Base-by-base conservation (phyloP, 1,139 yeast species). In the Yamadazyma buinensis region DNA sequence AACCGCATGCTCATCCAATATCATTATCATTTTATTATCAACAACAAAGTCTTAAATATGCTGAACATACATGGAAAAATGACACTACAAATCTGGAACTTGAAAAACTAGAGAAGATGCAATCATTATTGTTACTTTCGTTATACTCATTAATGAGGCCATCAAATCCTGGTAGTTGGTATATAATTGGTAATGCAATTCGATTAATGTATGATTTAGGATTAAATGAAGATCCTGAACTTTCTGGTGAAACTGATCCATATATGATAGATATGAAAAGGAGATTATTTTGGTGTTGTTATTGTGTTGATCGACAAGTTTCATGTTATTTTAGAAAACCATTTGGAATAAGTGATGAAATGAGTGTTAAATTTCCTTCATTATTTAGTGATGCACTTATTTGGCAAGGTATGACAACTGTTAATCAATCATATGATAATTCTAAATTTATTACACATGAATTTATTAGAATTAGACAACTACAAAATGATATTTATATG, bases 121-220 rank as follows among this genome's bases (percentile, higher is more conserved):
- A 84, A 50, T 88, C 88, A 0, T 63, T 84, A 15, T 53, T 87
- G 22, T 61, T 85, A 17, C 61, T 84, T 27, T 77, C 92, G 0
- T 54, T 78, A 4, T 87, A 83, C 51, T 78, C 95, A 2, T 67
- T 76, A 13, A 67, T 81, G 87, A 63, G 86, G 41, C 87, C 87
- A 0, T 76, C 82, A 2, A 75, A 76, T 9, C 95, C 95, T 0
- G 92, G 95, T 2, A 85, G 84, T 10, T 87, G 96, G 96, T 85
- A 85, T 51, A 77, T 84, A 2, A 61, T 85, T 42, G 95, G 95
- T 0, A 75, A 84, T 8, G 86, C 88, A 0, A 58, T 85, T 31
- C 66, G 95, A 36, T 58, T 85, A 34, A 79, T 92, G 44, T 86
- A 85, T 18, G 95, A 87, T 54, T 57, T 87, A 41, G 95, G 94